These are phyloP conservation scores for Aspergillus cavernicola DNA, from an alignment of 495 filamentous ascomycete species.

Conservation along the genomic window DNA sequence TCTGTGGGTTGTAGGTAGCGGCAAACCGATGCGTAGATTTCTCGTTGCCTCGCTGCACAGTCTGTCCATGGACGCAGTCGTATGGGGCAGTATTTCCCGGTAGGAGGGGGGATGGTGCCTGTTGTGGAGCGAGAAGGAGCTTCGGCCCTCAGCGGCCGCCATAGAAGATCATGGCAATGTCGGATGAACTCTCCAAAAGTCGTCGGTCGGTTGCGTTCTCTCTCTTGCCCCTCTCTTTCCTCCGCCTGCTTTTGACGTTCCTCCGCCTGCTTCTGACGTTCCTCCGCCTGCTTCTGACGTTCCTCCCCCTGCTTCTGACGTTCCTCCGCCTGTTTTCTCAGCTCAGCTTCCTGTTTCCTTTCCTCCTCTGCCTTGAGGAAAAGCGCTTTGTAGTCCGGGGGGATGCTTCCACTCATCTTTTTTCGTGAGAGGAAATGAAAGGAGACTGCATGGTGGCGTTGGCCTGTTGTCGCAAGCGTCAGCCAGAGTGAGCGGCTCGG, in stretches of 20 bases:
- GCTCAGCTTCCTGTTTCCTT: too few species aligned
- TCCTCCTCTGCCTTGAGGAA: too few species aligned
- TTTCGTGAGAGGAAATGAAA: too few species aligned
- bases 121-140: slow-evolving; percentile 29
- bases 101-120: slow-evolving; percentile 26
- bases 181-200: slow-evolving; percentile 35
- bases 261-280: background rate
- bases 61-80: slow-evolving; percentile 27
- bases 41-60: slow-evolving; percentile 24
- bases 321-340: too few species aligned
- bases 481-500: too few species aligned
- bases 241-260: slow-evolving; percentile 3
- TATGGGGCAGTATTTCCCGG: slow-evolving; percentile 29
- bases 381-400: too few species aligned
- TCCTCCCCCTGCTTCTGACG: too few species aligned
- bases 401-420: too few species aligned
- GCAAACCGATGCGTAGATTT: slow-evolving; percentile 25
- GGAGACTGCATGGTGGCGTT: too few species aligned
- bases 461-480: too few species aligned
- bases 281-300: too few species aligned
- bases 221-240: background rate
- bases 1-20: slow-evolving; percentile 24
- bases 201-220: slow-evolving; percentile 22
- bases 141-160: slow-evolving; percentile 17
- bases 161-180: slow-evolving; percentile 33